Conservation (phyloP, 2,329 filamentous ascomycete genomes). For the Tolypocladium cylindrosporum region DNA sequence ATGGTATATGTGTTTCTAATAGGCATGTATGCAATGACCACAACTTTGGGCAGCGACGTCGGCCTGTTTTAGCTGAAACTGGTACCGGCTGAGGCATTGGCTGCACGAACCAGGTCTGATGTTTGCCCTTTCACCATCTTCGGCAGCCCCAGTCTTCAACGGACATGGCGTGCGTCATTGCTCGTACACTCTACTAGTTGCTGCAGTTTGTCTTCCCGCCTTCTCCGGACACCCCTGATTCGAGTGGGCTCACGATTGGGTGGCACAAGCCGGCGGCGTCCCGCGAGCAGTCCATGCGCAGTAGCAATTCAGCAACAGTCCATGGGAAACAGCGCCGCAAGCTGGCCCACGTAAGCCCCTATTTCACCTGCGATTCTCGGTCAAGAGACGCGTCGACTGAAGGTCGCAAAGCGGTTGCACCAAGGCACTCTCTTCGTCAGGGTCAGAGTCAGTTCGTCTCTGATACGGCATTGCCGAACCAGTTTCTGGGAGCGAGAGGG, state of each 20-base stretch:
- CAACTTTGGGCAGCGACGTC: background rate
- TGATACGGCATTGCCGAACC: constrained; percentile 13
- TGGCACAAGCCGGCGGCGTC: constrained; percentile 8
- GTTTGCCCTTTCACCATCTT: background rate
- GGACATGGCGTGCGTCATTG: background rate
- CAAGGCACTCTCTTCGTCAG: background rate
- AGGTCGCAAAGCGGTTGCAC: background rate
- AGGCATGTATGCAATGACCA: background rate
- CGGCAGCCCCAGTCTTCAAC: background rate
- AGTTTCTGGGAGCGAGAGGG: constrained; percentile 14
- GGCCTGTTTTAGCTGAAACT: background rate
- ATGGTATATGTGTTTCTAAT: background rate
- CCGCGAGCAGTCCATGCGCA: background rate
- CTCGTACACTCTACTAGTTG: background rate
- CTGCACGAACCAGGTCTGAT: background rate
- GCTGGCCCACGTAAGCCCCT: background rate
- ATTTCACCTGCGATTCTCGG: background rate
- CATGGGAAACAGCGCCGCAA: background rate
- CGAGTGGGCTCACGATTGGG: constrained; percentile 10
- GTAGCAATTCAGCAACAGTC: background rate
- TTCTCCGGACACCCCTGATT: constrained; percentile 6
- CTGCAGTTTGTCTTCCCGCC: background rate
- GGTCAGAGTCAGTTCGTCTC: constrained; percentile 4
- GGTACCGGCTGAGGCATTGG: background rate
- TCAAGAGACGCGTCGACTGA: background rate